Base-by-base conservation (phyloP, 1,284 basidiomycete species). In the Agroathelia rolfsii region DNA sequence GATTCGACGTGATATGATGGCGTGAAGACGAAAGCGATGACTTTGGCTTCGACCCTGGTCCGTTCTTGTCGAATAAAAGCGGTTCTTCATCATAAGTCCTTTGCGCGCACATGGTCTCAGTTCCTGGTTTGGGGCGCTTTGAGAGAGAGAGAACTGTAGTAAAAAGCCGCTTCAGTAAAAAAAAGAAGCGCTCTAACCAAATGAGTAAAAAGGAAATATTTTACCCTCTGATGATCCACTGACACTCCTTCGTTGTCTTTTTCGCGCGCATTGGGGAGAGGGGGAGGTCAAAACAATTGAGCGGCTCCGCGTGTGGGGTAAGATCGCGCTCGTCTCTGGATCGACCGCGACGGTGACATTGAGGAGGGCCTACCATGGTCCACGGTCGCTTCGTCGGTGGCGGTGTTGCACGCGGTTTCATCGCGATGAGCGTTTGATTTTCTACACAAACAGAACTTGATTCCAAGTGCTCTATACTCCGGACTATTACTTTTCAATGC, bases 291-390 rank as follows among this genome's bases (percentile, higher is more conserved):
- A 95, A 76, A 55, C 85, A 96, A 47, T 85, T 88, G 18, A 72
- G 59, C 5, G 94, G 64, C 37, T 86, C 83, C 1, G 79, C 80
- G 52, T 94, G 88, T 0, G 89, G 87, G 82, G 82, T 0, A 84
- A 81, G 1, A 95, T 62, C 0, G 87, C 85, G 35, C 85, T 64
- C 2, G 61, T 63, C n/a, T 66, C 58, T 6, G 90, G 61, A 47
- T 93, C 83, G 1, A 72, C 58, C 5, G 83, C 77, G 8, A 87
- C 65, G 1, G 87, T 85, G 32, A 76, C 76, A 47, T 93, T 89
- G 52, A 92, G 85, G 43, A 93, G 76, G 3, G 92, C 92, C 58
- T 95, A 87, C 50, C n/a, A n/a, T n/a, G n/a, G n/a, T n/a, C n/a
- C n/a, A n/a, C n/a, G n/a, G n/a, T n/a, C n/a, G n/a, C n/a, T n/a